These are phyloP conservation scores for Geosmithia putterillii DNA, from an alignment of 2,329 filamentous ascomycete genomes.

Conservation along the genomic window DNA sequence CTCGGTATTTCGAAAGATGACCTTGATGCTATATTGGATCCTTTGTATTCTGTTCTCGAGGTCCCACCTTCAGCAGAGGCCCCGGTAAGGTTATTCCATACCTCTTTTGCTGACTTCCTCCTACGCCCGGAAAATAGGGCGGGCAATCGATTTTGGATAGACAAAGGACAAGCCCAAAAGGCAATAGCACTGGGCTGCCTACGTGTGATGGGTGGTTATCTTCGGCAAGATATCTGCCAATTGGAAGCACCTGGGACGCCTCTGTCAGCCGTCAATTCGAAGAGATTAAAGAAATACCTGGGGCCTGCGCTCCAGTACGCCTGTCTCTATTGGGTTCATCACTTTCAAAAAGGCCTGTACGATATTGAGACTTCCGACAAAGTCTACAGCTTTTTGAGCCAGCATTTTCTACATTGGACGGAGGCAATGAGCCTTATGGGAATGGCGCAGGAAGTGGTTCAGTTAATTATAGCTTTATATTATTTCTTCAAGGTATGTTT, in stretches of 20 bases:
- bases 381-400: conserved; percentile 19
- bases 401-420: conserved; percentile 27
- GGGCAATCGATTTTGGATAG: conserved; percentile 18
- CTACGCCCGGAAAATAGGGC: conserved; percentile 12
- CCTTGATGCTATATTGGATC: background rate
- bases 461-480: too few relatives aligned
- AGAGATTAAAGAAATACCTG: background rate
- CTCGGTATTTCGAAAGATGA: background rate
- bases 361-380: background rate
- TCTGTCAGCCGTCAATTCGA: background rate
- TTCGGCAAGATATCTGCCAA: background rate
- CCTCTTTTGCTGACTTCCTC: conserved; percentile 26
- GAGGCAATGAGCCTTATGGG: conserved; percentile 22
- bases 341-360: background rate
- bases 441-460: too few relatives aligned
- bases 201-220: background rate
- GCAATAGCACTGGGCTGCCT: conserved; percentile 10
- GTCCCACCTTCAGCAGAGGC: background rate
- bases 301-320: background rate
- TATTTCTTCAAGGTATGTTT: too few relatives aligned
- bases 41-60: conserved; percentile 6
- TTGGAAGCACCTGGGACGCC: background rate
- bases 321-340: background rate
- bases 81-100: conserved; percentile 5
- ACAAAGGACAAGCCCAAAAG: conserved; percentile 18